Base-by-base conservation (phyloP, 345 rosid species). In the Boechera divaricarpa region DNA sequence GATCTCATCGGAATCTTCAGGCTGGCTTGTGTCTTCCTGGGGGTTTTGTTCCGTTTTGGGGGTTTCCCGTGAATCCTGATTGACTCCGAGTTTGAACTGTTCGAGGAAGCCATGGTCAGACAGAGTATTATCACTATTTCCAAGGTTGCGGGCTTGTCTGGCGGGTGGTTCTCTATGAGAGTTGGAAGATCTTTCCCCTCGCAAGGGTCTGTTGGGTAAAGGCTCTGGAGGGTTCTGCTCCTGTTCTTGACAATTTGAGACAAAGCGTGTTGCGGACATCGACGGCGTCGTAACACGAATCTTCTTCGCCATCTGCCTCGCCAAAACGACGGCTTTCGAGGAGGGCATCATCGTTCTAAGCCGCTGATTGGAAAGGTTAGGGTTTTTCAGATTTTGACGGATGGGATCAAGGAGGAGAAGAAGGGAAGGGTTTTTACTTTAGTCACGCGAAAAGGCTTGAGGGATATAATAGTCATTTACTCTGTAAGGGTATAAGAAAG, bases 81-180 rank as follows among this genome's bases (percentile, higher is more conserved):
- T 61, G 39, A 77, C 73, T 38, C 87, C 86, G 54, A 87, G 85
- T 80, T 86, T 89, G 84, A 89, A 91, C 63, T 83, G 86, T 57
- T 87, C 88, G 44, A 91, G 88, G 85, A 87, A 89, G 67, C 70
- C 73, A 35, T 74, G 79, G 41, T 87, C 90, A 12, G 92, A 89
- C 18, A 76, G 84, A 47, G 69, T 76, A n/a, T 60, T 70, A 58
- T 79, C 82, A 52, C 49, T 72, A 70, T 57, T 73, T 33, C 33
- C 10, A 56, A 11, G 18, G 61, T 31, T 12, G 18, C 13, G 29
- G 29, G 45, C 29, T 55, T 56, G 38, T 56, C 68, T 76, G 2
- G 51, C 49, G 5, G 75, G 53, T 39, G 70, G 28, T 36, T 68
- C 72, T 42, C 74, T 57, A 36, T 24, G 38, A 16, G 48, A 41